Evolutionary conservation across 495 filamentous ascomycete genomes (phyloP).

Genomic region (Viridothelium virens): DNA sequence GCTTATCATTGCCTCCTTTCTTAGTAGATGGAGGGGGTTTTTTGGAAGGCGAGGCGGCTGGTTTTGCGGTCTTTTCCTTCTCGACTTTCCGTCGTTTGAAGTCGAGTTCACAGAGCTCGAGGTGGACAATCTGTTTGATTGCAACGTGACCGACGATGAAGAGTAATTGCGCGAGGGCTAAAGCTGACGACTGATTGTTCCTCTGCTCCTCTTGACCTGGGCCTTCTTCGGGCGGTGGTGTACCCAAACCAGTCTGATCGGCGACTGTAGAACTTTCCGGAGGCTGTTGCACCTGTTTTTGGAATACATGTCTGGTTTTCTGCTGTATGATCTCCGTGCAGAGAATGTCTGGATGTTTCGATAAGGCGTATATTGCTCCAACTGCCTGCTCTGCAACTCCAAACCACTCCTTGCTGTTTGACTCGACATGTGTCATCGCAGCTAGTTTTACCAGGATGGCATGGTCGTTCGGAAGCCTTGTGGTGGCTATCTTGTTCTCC

Average conservation of each 20-base stretch:
- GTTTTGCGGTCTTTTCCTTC: slow-evolving; percentile 63
- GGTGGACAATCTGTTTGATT: slow-evolving; percentile 98
- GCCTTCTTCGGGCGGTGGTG: slow-evolving; percentile 33
- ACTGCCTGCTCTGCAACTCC: slow-evolving; percentile 97
- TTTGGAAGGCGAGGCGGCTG: slow-evolving; percentile 39
- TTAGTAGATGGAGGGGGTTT: slow-evolving; percentile 37
- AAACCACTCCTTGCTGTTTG: slow-evolving; percentile 89
- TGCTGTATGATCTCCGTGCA: slow-evolving; percentile 86
- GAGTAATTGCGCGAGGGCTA: slow-evolving; percentile 79
- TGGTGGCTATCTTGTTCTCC: slow-evolving; percentile 52
- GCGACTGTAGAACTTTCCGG: slow-evolving; percentile 32
- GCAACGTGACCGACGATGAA: slow-evolving; percentile 96
- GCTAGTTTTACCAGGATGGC: slow-evolving; percentile 72
- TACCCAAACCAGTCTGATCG: slow-evolving; percentile 31
- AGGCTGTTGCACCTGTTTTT: slow-evolving; percentile 32
- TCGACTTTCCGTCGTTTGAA: slow-evolving; percentile 96
- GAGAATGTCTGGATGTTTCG: slow-evolving; percentile 87
- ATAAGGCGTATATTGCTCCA: slow-evolving; percentile 88
- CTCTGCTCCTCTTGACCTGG: slow-evolving; percentile 40
- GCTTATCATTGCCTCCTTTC: slow-evolving; percentile 43
- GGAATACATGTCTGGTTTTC: slow-evolving; percentile 79
- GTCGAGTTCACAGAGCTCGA: slow-evolving; percentile 94
- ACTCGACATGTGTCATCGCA: slow-evolving; percentile 72
- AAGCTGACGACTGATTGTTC: slow-evolving; percentile 44
- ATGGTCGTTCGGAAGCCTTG: slow-evolving; percentile 86